These are phyloP conservation scores for Sclerotinia spermophila DNA, from an alignment of 2,329 filamentous ascomycete species.

Conservation along the genomic window DNA sequence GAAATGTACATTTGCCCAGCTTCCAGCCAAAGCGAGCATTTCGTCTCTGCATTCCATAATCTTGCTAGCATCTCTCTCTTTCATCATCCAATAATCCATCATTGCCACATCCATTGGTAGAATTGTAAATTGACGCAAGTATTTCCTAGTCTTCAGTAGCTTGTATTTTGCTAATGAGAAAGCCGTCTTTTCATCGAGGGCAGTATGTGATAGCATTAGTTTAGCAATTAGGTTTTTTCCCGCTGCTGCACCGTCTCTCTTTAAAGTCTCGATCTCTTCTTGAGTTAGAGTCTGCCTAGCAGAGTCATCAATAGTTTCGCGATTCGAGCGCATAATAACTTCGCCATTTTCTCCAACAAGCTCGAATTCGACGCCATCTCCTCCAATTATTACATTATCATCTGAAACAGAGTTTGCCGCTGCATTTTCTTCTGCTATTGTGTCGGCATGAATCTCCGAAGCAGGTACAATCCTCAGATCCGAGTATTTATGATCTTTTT, in stretches of 20 bases:
- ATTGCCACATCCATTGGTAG: slow-evolving; percentile 76
- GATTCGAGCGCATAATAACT: slow-evolving; percentile 54
- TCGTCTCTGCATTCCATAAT: slow-evolving; percentile 87
- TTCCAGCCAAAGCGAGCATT: slow-evolving; percentile 73
- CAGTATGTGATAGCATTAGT: slow-evolving; percentile 82
- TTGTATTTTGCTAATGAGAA: slow-evolving; percentile 97
- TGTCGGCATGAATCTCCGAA: slow-evolving; percentile 78
- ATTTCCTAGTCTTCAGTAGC: slow-evolving; percentile 89
- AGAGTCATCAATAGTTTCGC: slow-evolving; percentile 57
- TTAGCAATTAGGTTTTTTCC: slow-evolving; percentile 91
- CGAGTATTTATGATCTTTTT: slow-evolving; percentile 60
- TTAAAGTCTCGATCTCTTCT: slow-evolving; percentile 68
- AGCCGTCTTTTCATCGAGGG: slow-evolving; percentile 87
- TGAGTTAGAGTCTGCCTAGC: slow-evolving; percentile 72
- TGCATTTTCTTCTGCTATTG: slow-evolving; percentile 53
- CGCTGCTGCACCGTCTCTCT: slow-evolving; percentile 68
- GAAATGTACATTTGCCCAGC: slow-evolving; percentile 87
- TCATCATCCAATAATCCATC: slow-evolving; percentile 71
- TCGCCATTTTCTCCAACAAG: slow-evolving; percentile 47
- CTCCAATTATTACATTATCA: slow-evolving; percentile 43
- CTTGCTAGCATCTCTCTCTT: slow-evolving; percentile 74
- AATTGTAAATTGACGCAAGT: slow-evolving; percentile 81
- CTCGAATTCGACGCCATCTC: slow-evolving; percentile 44
- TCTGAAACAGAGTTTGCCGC: slow-evolving; percentile 41
- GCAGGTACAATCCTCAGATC: slow-evolving; percentile 75